phyloP scores from a whole-genome alignment of 2,329 filamentous ascomycete genomes.

The Cytospora mali region DNA sequence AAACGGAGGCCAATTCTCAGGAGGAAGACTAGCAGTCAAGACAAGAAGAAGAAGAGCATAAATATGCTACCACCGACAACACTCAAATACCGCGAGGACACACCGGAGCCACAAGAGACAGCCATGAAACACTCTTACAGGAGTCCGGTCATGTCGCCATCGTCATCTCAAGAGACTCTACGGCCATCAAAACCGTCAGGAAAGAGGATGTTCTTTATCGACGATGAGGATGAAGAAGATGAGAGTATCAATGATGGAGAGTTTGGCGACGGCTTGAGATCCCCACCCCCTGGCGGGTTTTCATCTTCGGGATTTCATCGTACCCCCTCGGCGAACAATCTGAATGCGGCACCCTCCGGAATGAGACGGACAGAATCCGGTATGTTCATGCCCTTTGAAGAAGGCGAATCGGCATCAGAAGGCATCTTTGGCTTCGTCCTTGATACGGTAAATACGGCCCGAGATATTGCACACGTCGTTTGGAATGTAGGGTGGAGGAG shows the following conservation, averaged over 20 bases:
- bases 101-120: conserved; percentile 65
- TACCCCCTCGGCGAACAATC: conserved; percentile 51
- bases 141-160: conserved; percentile 64
- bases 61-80: conserved; percentile 86
- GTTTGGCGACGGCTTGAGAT: conserved; percentile 29
- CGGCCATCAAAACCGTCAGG: conserved; percentile 69
- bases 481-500: conserved; percentile 71
- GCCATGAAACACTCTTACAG: conserved; percentile 64
- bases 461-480: conserved; percentile 71
- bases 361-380: conserved; percentile 81
- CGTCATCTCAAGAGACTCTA: conserved; percentile 81
- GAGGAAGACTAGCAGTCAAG: conserved; percentile 45
- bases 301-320: conserved; percentile 44
- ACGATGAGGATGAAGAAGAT: conserved; percentile 59
- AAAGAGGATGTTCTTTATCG: conserved; percentile 65
- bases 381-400: conserved; percentile 89
- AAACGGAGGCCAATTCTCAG: conserved; percentile 57
- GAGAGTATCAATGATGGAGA: conserved; percentile 37
- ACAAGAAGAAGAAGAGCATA: conserved; percentile 74
- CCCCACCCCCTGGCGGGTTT: conserved; percentile 27
- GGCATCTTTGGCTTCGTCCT: conserved; percentile 78
- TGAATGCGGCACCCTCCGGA: conserved; percentile 57
- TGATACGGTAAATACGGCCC: conserved; percentile 76
- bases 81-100: conserved; percentile 80
- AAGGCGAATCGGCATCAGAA: conserved; percentile 65